Base-by-base conservation (phyloP, 495 filamentous ascomycete genomes). In the Geoglossum glabrum region DNA sequence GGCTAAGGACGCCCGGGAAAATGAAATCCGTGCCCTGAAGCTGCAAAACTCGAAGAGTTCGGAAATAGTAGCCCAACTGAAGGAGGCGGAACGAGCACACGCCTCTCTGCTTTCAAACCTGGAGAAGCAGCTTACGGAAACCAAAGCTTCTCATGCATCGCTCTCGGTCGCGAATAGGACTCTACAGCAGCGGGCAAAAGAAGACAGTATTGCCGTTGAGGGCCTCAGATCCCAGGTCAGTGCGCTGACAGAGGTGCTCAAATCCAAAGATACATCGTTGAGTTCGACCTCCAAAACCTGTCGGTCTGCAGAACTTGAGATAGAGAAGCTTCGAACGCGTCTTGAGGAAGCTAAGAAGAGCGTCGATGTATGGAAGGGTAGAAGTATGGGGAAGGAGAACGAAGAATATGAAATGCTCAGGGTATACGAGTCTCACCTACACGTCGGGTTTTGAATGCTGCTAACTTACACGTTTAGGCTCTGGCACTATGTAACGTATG, bases 401-500 rank as follows among this genome's bases (percentile, higher is more conserved):
- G 81, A 82, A 13, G 86, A 90, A 63, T 84, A 88, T 68, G 83
- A 88, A 67, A 81, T 82, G 78, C 70, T 93, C 59, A 78, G 86
- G 69, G 87, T 93, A 75, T 75, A 85, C 78, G 54, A 57, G 49
- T 17, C 15, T n/a, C 60, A 21, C 19, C 54, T 5, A 52, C 13
- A 34, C 45, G 11, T 25, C 30, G 9, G 10, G 19, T 33, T 23
- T 30, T 7, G 6, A 7, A 55, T 21, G 10, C 21, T 59, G 57
- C 46, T 59, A 59, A 46, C 26, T 23, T 47, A 10, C 6, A 1
- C 1, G 6, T 15, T 3, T 63, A 97, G 90, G 78, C 78, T 61
- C 78, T 96, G 68, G 87, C 87, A 19, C 78, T 90, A 40, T 98
- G 92, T 72, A 83, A 85, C 1, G 85, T 96, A 21, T 98, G 92